These are phyloP conservation scores for Trifolium fragiferum DNA, from an alignment of 306 rosid species.

Conservation along the genomic window DNA sequence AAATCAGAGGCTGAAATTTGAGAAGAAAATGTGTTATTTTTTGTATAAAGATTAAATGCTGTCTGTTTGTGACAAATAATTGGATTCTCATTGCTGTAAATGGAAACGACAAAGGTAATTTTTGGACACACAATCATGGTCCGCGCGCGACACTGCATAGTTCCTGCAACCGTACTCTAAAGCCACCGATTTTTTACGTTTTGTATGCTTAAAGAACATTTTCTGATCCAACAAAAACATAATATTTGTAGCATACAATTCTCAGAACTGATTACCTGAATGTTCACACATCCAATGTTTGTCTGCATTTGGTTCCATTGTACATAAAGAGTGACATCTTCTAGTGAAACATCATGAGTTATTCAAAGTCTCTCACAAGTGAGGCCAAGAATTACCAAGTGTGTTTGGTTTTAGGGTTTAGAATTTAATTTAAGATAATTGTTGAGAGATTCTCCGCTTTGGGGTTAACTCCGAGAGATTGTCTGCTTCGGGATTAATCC, in stretches of 20 bases:
- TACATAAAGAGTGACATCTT: slow-evolving; percentile 19
- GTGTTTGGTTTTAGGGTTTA: neutral
- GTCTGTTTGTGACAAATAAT: neutral
- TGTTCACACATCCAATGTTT: slow-evolving; percentile 18
- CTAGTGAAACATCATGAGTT: slow-evolving; percentile 8
- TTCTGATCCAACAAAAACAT: neutral
- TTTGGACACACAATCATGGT: neutral
- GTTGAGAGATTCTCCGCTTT: too few relatives aligned
- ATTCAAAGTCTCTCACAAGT: neutral
- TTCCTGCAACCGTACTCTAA: neutral
- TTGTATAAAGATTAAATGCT: neutral
- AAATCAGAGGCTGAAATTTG: slow-evolving; percentile 55
- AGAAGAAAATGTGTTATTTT: slow-evolving; percentile 19
- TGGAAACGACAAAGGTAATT: neutral
- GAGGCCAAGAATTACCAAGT: neutral
- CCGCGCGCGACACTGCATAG: neutral
- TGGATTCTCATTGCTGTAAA: slow-evolving; percentile 25
- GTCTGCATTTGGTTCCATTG: neutral
- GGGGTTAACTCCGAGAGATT: too few relatives aligned
- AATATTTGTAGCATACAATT: slow-evolving; percentile 6
- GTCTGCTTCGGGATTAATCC: too few relatives aligned
- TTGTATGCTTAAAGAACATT: neutral
- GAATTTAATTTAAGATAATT: too few relatives aligned
- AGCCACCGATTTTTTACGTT: neutral
- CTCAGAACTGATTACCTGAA: neutral